Percentiles rank a stretch among this genome's conserved stretches.
phyloP scores from a whole-genome alignment of 108 stramenopile species.

The Fragilaria crotonensis region DNA sequence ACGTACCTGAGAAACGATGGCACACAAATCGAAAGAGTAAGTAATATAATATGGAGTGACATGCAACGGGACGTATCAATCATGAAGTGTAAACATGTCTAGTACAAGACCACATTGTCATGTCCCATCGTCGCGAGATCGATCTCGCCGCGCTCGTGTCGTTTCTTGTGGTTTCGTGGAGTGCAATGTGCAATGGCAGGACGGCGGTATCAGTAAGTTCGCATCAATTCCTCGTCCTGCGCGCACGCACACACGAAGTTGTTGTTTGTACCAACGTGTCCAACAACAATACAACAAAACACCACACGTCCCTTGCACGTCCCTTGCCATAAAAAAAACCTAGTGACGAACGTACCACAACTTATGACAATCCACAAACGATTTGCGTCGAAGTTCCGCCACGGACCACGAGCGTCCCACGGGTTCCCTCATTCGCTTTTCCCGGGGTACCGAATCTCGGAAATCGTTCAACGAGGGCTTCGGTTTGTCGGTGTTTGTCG shows the following conservation, averaged over 20 bases:
- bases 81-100: background rate
- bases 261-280: background rate
- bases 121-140: no score
- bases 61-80: background rate
- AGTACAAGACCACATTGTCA: no score
- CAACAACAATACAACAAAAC: background rate
- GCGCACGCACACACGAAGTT: background rate
- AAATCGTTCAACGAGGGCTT: constrained; percentile 74
- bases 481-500: no score
- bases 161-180: no score
- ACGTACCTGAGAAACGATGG: constrained; percentile 36
- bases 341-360: constrained; percentile 66
- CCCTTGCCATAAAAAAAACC: no score
- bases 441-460: constrained; percentile 59
- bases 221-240: background rate
- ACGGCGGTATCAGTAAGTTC: no score
- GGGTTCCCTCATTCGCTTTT: constrained; percentile 43
- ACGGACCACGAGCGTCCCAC: constrained; percentile 78
- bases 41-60: background rate
- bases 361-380: constrained; percentile 86
- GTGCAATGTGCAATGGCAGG: no score
- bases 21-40: background rate
- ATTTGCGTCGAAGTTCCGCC: constrained; percentile 79
- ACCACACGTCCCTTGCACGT: no score
- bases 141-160: no score